Percentiles rank a stretch among this genome's conserved stretches.
Conservation (phyloP, 345 rosid genomes). For the Anacardium occidentale region DNA sequence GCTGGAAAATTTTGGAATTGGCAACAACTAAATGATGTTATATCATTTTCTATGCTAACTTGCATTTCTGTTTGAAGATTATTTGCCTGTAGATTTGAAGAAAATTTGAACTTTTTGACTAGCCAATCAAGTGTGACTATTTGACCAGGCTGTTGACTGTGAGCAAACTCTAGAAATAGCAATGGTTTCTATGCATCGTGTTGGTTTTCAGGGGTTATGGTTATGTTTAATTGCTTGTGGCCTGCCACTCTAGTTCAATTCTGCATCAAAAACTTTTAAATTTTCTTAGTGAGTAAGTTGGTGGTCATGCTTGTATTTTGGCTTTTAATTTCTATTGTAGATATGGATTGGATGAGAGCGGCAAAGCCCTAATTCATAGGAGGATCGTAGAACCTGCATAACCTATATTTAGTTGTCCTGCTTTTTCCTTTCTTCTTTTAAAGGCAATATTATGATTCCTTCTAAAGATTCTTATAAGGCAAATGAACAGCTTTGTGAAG, state of each 20-base stretch:
- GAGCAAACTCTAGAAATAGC: not conserved
- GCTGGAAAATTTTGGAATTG: not conserved
- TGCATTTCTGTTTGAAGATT: conserved; percentile 13
- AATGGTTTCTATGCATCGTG: not conserved
- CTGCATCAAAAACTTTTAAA: not conserved
- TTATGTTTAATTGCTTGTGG: not conserved
- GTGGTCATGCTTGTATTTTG: not conserved
- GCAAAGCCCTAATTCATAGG: not conserved
- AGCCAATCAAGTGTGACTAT: not conserved
- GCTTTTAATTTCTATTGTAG: not conserved
- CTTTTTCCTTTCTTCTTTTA: not conserved
- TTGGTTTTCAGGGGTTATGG: not conserved
- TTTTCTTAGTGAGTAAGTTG: not conserved
- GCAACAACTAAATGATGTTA: not conserved
- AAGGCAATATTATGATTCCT: not conserved
- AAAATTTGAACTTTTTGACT: not conserved
- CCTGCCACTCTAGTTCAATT: not conserved
- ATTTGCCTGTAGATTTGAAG: not conserved
- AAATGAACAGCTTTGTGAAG: not conserved
- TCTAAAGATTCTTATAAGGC: not conserved
- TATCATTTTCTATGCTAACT: not conserved
- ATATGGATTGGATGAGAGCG: not conserved
- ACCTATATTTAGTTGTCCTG: not conserved
- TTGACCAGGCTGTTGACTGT: not conserved
- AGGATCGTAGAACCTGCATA: not conserved